A percentile compares a stretch with the other conserved stretches of the same genome.
These are phyloP conservation scores for Tremella fuciformis DNA, from an alignment of 768 basidiomycete genomes.

Conservation along the genomic window DNA sequence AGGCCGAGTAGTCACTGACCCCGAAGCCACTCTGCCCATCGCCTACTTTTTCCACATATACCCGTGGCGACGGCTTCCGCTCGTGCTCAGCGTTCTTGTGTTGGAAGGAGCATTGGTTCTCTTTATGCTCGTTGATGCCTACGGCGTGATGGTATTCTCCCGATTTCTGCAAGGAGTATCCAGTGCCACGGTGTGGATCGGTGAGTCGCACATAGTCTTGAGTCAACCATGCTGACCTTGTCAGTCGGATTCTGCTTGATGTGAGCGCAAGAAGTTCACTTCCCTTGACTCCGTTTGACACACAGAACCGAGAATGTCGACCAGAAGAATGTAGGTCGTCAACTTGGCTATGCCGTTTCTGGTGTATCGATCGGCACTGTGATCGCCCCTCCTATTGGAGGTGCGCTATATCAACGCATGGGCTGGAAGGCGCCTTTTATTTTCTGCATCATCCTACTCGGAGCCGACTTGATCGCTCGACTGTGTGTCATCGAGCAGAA, in stretches of 20 bases:
- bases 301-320: conserved; percentile 37
- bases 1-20: background rate
- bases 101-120: conserved; percentile 30
- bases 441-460: conserved; percentile 39
- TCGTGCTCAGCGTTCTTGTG: conserved; percentile 30
- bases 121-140: conserved; percentile 39
- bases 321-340: conserved; percentile 37
- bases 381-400: conserved; percentile 40
- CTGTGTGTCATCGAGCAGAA: conserved; percentile 42
- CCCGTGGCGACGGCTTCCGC: conserved; percentile 30
- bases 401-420: conserved; percentile 34
- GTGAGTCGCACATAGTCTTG: background rate
- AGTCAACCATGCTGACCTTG: background rate
- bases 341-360: conserved; percentile 43
- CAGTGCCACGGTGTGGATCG: conserved; percentile 33
- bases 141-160: conserved; percentile 39
- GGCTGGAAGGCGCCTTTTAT: conserved; percentile 48
- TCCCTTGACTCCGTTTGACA: background rate
- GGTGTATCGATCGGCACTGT: conserved; percentile 39
- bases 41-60: conserved; percentile 35
- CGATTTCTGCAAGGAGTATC: conserved; percentile 34
- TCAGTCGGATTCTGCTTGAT: conserved; percentile 23
- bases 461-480: conserved; percentile 35
- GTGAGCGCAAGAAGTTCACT: conserved; percentile 7
- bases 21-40: conserved; percentile 28